Evolutionary conservation across 108 stramenopile genomes (phyloP), one percentile per base, ranked within the genome.

Genomic region (Nitzschia sp.): DNA sequence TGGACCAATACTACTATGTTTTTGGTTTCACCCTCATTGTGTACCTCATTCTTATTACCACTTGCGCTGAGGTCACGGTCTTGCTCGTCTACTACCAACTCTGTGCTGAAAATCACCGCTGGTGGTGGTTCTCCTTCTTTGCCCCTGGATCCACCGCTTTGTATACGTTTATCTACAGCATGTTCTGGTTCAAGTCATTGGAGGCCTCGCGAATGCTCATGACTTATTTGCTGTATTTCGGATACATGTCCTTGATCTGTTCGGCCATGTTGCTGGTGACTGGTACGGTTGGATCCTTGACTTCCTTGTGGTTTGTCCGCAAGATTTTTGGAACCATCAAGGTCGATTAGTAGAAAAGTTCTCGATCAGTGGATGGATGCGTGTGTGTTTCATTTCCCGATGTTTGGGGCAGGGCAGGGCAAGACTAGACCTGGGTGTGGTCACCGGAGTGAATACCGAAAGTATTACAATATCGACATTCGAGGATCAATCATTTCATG

Each of bases 1-100:
- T 99, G 96, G 97, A 97, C 73, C 94, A 97, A 70, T 99, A 94
- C 92, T 99, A 98, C 88, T 98, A 98, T 73, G 97, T 99, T 58
- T 99, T 99, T 81, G 97, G 98, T 26, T 97, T 99, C 85, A 92
- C 96, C 6, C 82, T 99, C 53, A 80, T 93, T 44, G 97, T 98
- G 26, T 97, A 89, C 85, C 26, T 97, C 55, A 99, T 99, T 71
- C 81, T 99, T 32, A 75, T 96, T 38, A 70, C 97, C 38, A 98
- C 97, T 9, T 96, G 96, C 66, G 97, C 97, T 21, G 97, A 98
- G 77, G 91, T 98, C 64, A 93, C 97, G 26, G 94, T 98, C 46
- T 87, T 99, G 13, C 75, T 98, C 83, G 85, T 86, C 47, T 99
- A 99, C 90, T 98, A 97, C 90, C 97, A 98, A 75, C 93, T 99